Base-by-base conservation (phyloP, 768 basidiomycete species). In the Coprinopsis marcescibilis region DNA sequence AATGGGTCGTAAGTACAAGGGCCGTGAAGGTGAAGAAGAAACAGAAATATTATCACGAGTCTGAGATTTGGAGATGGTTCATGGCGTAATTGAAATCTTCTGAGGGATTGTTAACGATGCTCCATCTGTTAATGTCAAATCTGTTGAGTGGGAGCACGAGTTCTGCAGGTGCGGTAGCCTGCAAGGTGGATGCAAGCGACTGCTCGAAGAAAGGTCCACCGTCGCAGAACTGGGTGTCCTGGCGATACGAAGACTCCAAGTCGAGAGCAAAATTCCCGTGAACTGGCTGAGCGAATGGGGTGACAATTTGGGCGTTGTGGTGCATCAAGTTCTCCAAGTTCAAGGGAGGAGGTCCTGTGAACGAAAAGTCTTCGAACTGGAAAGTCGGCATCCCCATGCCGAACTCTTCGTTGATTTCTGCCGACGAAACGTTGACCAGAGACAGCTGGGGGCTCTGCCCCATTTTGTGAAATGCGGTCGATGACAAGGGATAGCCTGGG, bases 21-120 rank as follows among this genome's bases (percentile, higher is more conserved):
- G 35, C 8, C 6, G 20, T 36, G 35, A 36, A 36, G 19, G 35
- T 7, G 35, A 32, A n/a, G n/a, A 32, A 32, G 29, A n/a, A 32
- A 8, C 29, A 8, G 29, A 8, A n/a, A 32, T 32, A 36, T 36
- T 17, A 36, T 36, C 35, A 36, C 19, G 35, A 17, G 7, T 36
- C 35, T 7, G 35, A 10, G 8, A 5, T 40, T 24, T 19, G 17
- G 8, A 20, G 8, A 24, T 40, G 17, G 5, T 8, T 11, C 8
- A 24, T 4, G 17, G 45, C 35, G 26, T 36, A 46, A 25, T 46
- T 46, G 34, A 46, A 36, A 21, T 46, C 45, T 5, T 46, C 45
- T 3, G 45, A 46, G 3, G 45, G 45, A 25, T 46, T 46, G 33
- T 32, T 3, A 19, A 45, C 17, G 20, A 32, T 23, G 11, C 20